Conservation (phyloP, 31 red algal species). For the Asparagopsis taxiformis region DNA sequence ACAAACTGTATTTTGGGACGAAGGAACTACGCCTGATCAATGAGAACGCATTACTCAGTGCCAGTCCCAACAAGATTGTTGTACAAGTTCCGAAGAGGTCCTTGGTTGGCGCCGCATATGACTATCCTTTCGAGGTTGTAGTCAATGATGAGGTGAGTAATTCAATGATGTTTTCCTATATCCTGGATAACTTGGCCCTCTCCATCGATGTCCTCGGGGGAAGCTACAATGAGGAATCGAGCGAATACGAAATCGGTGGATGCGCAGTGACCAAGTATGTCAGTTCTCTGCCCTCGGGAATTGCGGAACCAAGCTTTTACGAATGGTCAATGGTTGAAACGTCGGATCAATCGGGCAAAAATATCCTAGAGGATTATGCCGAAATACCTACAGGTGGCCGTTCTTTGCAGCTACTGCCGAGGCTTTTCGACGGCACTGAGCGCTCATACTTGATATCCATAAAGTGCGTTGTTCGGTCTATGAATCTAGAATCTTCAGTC, state of each 20-base stretch:
- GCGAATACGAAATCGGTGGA: conserved; percentile 32
- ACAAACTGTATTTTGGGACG: conserved; percentile 35
- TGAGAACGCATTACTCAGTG: conserved; percentile 22
- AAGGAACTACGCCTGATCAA: conserved; percentile 35
- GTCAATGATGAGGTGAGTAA: conserved; percentile 27
- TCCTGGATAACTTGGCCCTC: conserved; percentile 6
- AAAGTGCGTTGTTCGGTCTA: conserved; percentile 21
- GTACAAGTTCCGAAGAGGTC: conserved; percentile 19
- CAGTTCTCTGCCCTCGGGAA: conserved; percentile 25
- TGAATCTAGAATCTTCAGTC: conserved; percentile 13
- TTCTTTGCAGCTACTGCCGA: conserved; percentile 26
- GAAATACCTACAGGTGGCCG: neutral
- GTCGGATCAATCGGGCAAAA: neutral
- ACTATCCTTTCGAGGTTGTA: conserved; percentile 23
- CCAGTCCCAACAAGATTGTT: conserved; percentile 15
- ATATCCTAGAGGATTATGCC: conserved; percentile 14
- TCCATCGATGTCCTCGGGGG: conserved; percentile 37
- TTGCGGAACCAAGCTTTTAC: conserved; percentile 34
- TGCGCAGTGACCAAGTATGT: conserved; percentile 40
- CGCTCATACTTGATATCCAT: conserved; percentile 26
- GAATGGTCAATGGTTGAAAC: conserved; percentile 21
- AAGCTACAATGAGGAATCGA: conserved; percentile 19
- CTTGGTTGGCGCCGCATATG: conserved; percentile 41
- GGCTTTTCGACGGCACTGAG: conserved; percentile 21
- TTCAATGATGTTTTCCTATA: conserved; percentile 31